Evolutionary conservation across 2,329 filamentous ascomycete species (phyloP).

Genomic region (Lachnum nothofagi): DNA sequence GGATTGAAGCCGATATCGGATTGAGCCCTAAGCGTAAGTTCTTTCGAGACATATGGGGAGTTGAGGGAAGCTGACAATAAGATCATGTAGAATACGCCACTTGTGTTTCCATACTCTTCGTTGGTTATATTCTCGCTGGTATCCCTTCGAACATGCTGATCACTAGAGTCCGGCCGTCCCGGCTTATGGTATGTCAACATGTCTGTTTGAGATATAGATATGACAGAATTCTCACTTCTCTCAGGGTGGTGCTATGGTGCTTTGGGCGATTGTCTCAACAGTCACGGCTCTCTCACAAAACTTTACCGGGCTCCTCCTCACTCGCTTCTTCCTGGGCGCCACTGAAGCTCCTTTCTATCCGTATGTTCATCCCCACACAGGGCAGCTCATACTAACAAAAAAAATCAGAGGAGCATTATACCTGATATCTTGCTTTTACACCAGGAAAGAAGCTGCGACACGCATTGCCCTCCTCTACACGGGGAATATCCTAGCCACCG

Average conservation of each 20-base stretch:
- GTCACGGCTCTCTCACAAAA: constrained; percentile 44
- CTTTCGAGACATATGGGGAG: too few species aligned
- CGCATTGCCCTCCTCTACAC: constrained; percentile 37
- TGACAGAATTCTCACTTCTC: not conserved
- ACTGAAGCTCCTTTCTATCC: constrained; percentile 43
- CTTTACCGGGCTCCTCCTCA: constrained; percentile 43
- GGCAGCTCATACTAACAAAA: too few species aligned
- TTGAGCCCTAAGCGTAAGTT: too few species aligned
- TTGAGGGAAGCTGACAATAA: too few species aligned
- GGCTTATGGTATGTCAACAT: constrained; percentile 42
- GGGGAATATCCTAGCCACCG: constrained; percentile 34
- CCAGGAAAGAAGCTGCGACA: constrained; percentile 35
- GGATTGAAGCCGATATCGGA: too few species aligned
- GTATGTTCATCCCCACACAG: constrained; percentile 8
- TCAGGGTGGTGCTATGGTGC: not conserved
- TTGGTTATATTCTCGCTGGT: constrained; percentile 20
- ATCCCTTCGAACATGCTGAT: constrained; percentile 39
- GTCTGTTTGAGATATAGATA: constrained; percentile 11
- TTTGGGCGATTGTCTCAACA: constrained; percentile 27
- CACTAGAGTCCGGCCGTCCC: constrained; percentile 36
- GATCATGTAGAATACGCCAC: too few species aligned
- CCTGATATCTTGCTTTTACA: constrained; percentile 45
- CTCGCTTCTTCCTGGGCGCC: constrained; percentile 49
- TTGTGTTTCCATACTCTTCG: constrained; percentile 30
- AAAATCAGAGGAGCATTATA: constrained; percentile 44